phyloP scores from a whole-genome alignment of 2,329 filamentous ascomycete species.

The Capronia epimyces region DNA sequence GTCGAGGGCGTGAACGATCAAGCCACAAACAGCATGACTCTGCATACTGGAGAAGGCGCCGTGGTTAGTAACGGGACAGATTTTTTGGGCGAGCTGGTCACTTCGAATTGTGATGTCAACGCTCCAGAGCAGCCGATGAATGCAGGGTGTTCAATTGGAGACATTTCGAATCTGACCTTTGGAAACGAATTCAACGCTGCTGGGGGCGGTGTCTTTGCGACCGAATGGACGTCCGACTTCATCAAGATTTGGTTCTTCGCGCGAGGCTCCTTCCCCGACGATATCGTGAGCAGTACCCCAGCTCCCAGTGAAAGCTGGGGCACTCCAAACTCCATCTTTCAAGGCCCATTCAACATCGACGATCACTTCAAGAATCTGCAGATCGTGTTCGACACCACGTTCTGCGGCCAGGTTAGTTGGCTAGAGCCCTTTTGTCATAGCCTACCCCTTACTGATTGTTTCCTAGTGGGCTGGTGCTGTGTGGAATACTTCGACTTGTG shows the following conservation, averaged over 20 bases:
- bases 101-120: constrained; percentile 48
- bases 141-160: constrained; percentile 40
- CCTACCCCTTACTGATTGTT: background rate
- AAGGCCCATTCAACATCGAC: constrained; percentile 38
- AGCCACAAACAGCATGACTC: constrained; percentile 42
- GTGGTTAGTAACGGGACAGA: constrained; percentile 26
- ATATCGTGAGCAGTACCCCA: constrained; percentile 42
- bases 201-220: constrained; percentile 62
- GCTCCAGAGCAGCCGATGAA: constrained; percentile 36
- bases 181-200: constrained; percentile 51
- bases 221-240: constrained; percentile 66
- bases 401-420: constrained; percentile 43
- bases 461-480: constrained; percentile 23
- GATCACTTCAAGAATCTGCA: constrained; percentile 41
- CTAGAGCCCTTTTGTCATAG: background rate
- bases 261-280: constrained; percentile 41
- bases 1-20: constrained; percentile 49
- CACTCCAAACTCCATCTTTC: constrained; percentile 43
- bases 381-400: constrained; percentile 50
- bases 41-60: constrained; percentile 45
- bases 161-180: constrained; percentile 35
- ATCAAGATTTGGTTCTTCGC: constrained; percentile 67
- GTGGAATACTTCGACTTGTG: constrained; percentile 42
- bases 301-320: constrained; percentile 43
- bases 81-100: constrained; percentile 48